A percentile compares a stretch with the other conserved stretches of the same genome.
Evolutionary conservation across 78 protist species (phyloP).

Genomic region (Protostelium mycophagum): DNA sequence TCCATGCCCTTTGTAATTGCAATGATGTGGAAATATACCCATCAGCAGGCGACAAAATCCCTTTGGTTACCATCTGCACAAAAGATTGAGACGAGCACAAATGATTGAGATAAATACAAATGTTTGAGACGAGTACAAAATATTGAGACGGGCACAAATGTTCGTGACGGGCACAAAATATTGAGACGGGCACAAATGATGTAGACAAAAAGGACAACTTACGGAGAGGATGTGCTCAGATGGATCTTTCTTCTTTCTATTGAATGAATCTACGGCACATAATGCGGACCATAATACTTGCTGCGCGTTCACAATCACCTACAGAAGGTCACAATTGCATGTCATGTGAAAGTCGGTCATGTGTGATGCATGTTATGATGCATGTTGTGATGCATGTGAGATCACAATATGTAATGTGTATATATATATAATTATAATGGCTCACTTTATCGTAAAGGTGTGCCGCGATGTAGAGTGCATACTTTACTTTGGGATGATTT

Average conservation of each 20-base stretch:
- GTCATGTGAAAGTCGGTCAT: no score
- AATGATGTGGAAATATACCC: neutral
- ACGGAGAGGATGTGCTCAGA: neutral
- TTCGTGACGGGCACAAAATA: no score
- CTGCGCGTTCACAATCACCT: neutral
- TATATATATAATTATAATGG: no score
- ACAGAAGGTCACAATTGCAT: neutral
- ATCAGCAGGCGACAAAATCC: neutral
- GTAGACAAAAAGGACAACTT: neutral
- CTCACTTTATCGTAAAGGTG: neutral
- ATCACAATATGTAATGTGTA: no score
- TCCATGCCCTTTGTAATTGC: neutral
- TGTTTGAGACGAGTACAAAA: no score
- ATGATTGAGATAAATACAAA: no score
- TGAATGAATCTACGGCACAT: neutral
- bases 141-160: no score
- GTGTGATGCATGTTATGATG: no score
- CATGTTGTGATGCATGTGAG: no score
- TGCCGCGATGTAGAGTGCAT: neutral
- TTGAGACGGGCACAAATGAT: no score
- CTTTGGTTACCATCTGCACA: neutral
- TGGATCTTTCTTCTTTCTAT: neutral
- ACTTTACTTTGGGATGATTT: neutral
- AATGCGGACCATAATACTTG: neutral
- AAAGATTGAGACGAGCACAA: no score